These are phyloP conservation scores for Neofusicoccum sp. DNA, from an alignment of 2,329 filamentous ascomycete genomes.

Conservation along the genomic window DNA sequence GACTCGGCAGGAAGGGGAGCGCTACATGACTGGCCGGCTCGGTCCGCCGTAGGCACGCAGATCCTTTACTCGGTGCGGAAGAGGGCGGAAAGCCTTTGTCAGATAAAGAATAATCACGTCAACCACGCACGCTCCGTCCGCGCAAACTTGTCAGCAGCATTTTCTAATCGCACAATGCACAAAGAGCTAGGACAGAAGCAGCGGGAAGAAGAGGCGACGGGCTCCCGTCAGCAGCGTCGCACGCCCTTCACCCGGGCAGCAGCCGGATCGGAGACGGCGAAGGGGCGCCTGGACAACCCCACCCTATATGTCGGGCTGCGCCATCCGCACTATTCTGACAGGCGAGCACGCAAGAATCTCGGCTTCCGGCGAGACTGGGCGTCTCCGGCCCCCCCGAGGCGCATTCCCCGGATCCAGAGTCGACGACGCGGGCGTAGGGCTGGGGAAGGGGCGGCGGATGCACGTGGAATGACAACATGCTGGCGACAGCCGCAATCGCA, in stretches of 20 bases:
- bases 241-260: background rate
- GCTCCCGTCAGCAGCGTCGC: background rate
- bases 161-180: background rate
- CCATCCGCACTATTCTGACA: conserved; percentile 18
- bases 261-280: conserved; percentile 4
- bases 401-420: background rate
- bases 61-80: background rate
- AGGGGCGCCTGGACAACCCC: background rate
- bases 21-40: conserved; percentile 16
- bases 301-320: background rate
- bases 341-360: conserved; percentile 13
- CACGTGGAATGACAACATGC: conserved; percentile 13
- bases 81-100: background rate
- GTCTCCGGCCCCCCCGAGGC: background rate
- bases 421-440: conserved; percentile 5
- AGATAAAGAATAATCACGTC: background rate
- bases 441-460: background rate
- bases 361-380: background rate
- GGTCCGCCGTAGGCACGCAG: conserved; percentile 12
- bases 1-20: conserved; percentile 9
- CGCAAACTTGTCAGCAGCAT: background rate
- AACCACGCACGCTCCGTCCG: too few species aligned
- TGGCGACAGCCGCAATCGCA: background rate
- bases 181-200: background rate
- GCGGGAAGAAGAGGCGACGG: background rate